A percentile compares a stretch with the other conserved stretches of the same genome.
Evolutionary conservation across 441 rosid species (phyloP).

Genomic region (Pelargonium citronellum): DNA sequence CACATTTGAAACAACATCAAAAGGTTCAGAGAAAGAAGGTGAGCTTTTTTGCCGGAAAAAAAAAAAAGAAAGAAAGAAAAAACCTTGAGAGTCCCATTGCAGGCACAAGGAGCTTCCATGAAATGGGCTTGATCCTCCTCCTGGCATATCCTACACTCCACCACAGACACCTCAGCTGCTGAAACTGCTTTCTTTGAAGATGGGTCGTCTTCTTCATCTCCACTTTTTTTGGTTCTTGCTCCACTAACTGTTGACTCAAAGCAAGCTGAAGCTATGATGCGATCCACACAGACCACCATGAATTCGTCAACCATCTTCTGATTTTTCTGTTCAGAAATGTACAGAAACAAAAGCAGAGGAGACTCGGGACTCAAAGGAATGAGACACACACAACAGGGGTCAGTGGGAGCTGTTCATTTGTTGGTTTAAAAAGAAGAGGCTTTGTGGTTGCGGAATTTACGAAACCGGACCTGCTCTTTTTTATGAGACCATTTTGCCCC

Average conservation of each 20-base stretch:
- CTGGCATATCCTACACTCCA: constrained; percentile 66
- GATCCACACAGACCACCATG: constrained; percentile 38
- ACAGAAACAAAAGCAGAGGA: neutral
- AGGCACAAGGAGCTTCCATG: constrained; percentile 66
- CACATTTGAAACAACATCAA: neutral
- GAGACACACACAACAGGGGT: neutral
- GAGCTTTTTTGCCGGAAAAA: neutral
- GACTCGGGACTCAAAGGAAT: neutral
- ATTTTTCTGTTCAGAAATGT: neutral
- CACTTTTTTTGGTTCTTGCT: constrained; percentile 17
- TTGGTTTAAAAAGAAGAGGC: constrained; percentile 1
- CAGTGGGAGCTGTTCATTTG: neutral
- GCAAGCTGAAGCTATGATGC: constrained; percentile 33
- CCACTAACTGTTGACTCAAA: constrained; percentile 28
- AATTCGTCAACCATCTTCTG: constrained; percentile 50
- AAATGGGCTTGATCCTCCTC: constrained; percentile 43
- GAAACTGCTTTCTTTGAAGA: constrained; percentile 22
- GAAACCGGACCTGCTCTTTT: neutral
- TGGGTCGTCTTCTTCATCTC: constrained; percentile 23
- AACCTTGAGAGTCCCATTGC: constrained; percentile 66
- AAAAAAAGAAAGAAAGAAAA: neutral
- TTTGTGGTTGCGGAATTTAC: neutral
- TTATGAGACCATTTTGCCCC: neutral
- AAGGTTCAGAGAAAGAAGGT: neutral
- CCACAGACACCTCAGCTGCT: constrained; percentile 25